Conservation (phyloP, 225 moss, liverwort and hornwort species). For the Physcomitrium patens region DNA sequence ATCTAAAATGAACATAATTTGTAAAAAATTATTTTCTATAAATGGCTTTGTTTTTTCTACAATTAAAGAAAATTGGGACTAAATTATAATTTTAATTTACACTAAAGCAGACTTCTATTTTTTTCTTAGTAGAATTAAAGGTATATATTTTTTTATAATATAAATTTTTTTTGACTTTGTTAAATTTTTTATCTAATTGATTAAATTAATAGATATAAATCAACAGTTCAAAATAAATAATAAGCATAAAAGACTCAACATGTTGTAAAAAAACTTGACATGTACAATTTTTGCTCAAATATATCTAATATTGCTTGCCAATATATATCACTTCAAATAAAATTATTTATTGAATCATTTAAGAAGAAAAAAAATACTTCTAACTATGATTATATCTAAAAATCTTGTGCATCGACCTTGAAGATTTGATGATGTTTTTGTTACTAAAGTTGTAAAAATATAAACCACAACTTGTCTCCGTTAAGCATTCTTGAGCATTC, state of each 20-base stretch:
- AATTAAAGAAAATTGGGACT: background rate
- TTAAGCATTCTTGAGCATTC: too few species aligned
- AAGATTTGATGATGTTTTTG: too few species aligned
- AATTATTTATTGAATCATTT: too few species aligned
- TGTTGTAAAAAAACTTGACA: constrained; percentile 7
- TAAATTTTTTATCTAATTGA: constrained; percentile 83
- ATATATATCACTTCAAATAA: too few species aligned
- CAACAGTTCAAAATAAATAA: constrained; percentile 6
- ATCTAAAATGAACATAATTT: constrained; percentile 26
- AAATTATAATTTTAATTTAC: constrained; percentile 39
- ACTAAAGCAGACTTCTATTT: constrained; percentile 81
- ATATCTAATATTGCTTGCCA: background rate
- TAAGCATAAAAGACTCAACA: constrained; percentile 6
- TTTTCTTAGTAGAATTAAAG: constrained; percentile 91
- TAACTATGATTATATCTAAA: too few species aligned
- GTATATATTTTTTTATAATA: constrained; percentile 66
- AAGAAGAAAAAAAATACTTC: too few species aligned
- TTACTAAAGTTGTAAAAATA: too few species aligned
- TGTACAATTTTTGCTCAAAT: background rate
- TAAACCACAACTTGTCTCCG: too few species aligned
- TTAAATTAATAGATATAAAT: constrained; percentile 20
- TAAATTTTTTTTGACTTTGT: constrained; percentile 56
- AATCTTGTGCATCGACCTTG: too few species aligned
- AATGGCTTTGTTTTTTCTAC: background rate
- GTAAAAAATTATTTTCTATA: constrained; percentile 8